These are phyloP conservation scores for Umbilicus rupestris DNA, from an alignment of 164 flowering plant species.

Conservation along the genomic window DNA sequence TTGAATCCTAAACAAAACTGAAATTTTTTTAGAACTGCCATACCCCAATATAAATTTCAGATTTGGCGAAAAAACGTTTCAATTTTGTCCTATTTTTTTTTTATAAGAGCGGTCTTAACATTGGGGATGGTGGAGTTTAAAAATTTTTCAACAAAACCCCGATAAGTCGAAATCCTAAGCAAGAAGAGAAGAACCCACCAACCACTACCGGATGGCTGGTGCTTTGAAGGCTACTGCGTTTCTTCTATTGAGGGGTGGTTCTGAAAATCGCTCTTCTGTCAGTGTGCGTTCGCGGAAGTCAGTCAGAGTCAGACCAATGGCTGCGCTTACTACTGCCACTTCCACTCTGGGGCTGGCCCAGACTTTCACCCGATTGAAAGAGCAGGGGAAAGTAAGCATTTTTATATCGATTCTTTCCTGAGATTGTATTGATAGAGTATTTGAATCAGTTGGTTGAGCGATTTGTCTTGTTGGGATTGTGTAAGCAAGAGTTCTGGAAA, in stretches of 20 bases:
- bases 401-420: not conserved
- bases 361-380: slow-evolving; percentile 50
- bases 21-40: too few species aligned
- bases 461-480: too few species aligned
- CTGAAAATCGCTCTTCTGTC: not conserved
- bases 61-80: too few species aligned
- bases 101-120: too few species aligned
- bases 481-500: too few species aligned
- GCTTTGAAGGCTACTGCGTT: not conserved
- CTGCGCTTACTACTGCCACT: slow-evolving; percentile 24
- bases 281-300: not conserved
- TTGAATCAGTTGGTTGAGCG: not conserved
- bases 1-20: too few species aligned
- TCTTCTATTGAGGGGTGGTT: not conserved
- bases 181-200: not conserved
- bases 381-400: slow-evolving; percentile 55
- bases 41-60: too few species aligned
- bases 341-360: slow-evolving; percentile 49
- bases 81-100: too few species aligned
- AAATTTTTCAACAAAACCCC: too few species aligned
- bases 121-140: too few species aligned
- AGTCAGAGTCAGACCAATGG: slow-evolving; percentile 22
- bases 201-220: not conserved
- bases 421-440: not conserved
- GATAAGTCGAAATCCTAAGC: not conserved